A percentile compares a stretch with the other conserved stretches of the same genome.
Conservation (phyloP, 495 filamentous ascomycete genomes). For the Trichoderma gamsii region DNA sequence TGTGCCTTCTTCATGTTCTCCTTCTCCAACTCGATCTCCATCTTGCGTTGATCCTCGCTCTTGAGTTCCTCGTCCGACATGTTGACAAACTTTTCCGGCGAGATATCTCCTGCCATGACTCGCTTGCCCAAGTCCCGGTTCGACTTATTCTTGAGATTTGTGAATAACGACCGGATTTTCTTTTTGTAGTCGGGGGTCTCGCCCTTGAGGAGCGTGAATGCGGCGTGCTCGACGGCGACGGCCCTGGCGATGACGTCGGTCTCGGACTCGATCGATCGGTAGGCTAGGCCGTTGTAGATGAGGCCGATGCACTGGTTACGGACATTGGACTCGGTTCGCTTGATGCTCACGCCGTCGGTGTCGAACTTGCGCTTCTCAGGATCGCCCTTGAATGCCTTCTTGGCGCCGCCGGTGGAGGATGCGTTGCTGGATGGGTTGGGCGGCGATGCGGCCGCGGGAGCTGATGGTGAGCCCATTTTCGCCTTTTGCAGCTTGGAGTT, state of each 20-base stretch:
- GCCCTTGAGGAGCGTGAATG: slow-evolving; percentile 55
- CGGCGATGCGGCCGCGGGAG: slow-evolving; percentile 27
- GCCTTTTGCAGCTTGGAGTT: slow-evolving; percentile 44
- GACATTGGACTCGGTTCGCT: slow-evolving; percentile 60
- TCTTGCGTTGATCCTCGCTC: slow-evolving; percentile 59
- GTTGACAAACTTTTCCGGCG: slow-evolving; percentile 63
- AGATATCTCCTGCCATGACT: slow-evolving; percentile 67
- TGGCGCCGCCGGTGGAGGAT: background rate
- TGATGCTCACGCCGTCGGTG: slow-evolving; percentile 66
- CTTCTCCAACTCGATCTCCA: slow-evolving; percentile 65
- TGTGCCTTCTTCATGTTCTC: slow-evolving; percentile 95
- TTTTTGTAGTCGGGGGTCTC: slow-evolving; percentile 69
- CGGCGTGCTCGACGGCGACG: slow-evolving; percentile 65
- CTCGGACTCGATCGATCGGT: slow-evolving; percentile 49
- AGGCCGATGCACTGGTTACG: slow-evolving; percentile 83
- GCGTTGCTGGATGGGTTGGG: slow-evolving; percentile 34
- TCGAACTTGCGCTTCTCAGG: slow-evolving; percentile 72
- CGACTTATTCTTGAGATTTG: slow-evolving; percentile 87
- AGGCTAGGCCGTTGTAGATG: slow-evolving; percentile 77
- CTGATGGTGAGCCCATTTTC: slow-evolving; percentile 34
- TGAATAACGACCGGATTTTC: slow-evolving; percentile 86
- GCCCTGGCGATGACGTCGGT: slow-evolving; percentile 60
- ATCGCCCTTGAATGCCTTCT: slow-evolving; percentile 60
- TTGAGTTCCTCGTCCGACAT: slow-evolving; percentile 69
- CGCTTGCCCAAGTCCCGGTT: slow-evolving; percentile 69